Evolutionary conservation across 2,329 filamentous ascomycete genomes (phyloP), one percentile per base, ranked within the genome.

Genomic region (Scopulariopsis brevicaulis): DNA sequence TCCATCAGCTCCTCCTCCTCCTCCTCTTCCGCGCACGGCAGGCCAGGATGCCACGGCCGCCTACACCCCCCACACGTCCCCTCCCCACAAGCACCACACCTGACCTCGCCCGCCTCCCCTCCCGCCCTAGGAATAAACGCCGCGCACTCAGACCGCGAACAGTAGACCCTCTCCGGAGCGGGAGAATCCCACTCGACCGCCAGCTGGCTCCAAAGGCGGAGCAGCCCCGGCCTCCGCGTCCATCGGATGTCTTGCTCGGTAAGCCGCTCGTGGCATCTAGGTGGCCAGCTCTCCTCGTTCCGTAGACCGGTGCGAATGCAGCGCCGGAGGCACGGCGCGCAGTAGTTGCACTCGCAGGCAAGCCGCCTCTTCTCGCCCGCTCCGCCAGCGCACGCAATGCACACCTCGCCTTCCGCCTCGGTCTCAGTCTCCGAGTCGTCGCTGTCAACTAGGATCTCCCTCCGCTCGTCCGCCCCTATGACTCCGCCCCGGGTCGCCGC

Each of bases 1-100:
- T 59, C 51, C 12, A 82, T 70, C 2, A 62, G 34, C 55, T 56
- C 43, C 40, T 62, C 59, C 20, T 63, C 59, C 28, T 63, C 62
- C 12, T 58, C 55, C 52, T 64, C 62, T 11, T 24, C 22, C 4
- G 43, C 46, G 40, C 62, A 63, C 7, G 59, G 60, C n/a, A 58
- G 53, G 3, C 62, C 61, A 1, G 62, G 61, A 48, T 63, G 61
- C 3, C 32, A 25, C 3, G n/a, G 25, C 8, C 28, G 25, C 43
- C 50, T 53, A 28, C 62, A 63, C 25, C 10, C 18, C 3, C 51
- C 56, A 35, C 62, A 63, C 14, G 60, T 61, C 15, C 25, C 22
- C 28, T 59, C 59, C 6, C 56, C 56, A 11, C 61, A 63, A 10
- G 55, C 58, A 25, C 35, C 58, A 18, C 61, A 63, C 50, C 32